phyloP scores from a whole-genome alignment of 2,329 filamentous ascomycete genomes.

The Aspergillus felis region DNA sequence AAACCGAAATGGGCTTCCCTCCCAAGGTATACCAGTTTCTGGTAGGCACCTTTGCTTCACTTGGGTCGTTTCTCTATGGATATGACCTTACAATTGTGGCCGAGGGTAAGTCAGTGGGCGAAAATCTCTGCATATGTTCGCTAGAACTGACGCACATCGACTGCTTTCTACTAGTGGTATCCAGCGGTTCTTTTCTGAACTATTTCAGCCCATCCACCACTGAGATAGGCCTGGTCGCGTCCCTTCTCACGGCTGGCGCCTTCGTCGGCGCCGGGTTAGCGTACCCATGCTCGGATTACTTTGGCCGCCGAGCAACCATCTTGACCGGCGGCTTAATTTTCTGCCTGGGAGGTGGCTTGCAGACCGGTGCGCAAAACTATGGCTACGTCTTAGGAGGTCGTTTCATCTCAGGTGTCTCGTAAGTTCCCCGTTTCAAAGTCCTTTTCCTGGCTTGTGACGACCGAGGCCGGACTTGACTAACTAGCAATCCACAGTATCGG shows the following conservation, averaged over 20 bases:
- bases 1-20: no score
- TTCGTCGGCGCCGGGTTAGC: conserved; percentile 66
- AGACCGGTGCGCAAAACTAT: conserved; percentile 62
- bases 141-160: no score
- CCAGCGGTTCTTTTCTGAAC: no score
- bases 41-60: conserved; percentile 55
- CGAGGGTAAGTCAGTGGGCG: conserved; percentile 54
- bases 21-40: conserved; percentile 44
- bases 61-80: conserved; percentile 56
- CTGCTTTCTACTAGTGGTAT: no score
- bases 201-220: no score
- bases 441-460: no score
- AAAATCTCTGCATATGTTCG: conserved; percentile 23
- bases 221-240: conserved; percentile 61
- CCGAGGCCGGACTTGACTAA: conserved; percentile 29
- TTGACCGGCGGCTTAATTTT: conserved; percentile 66
- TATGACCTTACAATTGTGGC: conserved; percentile 44
- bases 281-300: conserved; percentile 58
- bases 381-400: conserved; percentile 67
- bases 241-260: conserved; percentile 71
- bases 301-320: conserved; percentile 70
- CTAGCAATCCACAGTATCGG: conserved; percentile 47
- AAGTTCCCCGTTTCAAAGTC: conserved; percentile 15
- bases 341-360: conserved; percentile 66
- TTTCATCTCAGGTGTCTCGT: conserved; percentile 57